A percentile compares a stretch with the other conserved stretches of the same genome.
Conservation (phyloP, 192 early-diverging fungal species). For the Lunasporangiospora selenospora region DNA sequence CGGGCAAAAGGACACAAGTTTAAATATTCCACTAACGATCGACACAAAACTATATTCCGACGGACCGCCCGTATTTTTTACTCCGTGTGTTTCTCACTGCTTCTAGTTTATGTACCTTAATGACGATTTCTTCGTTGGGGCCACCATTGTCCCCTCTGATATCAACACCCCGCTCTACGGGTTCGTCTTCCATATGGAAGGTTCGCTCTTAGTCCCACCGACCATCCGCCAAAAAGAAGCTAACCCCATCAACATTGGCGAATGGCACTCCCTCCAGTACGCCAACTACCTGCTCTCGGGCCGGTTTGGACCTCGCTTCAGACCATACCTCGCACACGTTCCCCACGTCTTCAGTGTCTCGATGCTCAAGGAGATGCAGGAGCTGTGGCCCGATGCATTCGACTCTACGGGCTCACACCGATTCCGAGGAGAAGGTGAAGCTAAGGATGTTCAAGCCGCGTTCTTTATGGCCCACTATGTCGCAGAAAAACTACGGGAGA, state of each 20-base stretch:
- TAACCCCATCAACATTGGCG: conserved; percentile 26
- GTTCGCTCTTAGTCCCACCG: conserved; percentile 22
- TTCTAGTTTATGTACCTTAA: conserved; percentile 52
- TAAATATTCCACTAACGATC: no score
- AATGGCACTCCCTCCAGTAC: conserved; percentile 49
- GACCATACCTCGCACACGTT: conserved; percentile 47
- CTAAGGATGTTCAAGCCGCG: conserved; percentile 31
- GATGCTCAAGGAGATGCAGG: conserved; percentile 43
- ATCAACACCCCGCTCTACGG: conserved; percentile 51
- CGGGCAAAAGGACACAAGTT: no score
- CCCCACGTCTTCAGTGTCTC: conserved; percentile 43
- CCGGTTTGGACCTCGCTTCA: conserved; percentile 47
- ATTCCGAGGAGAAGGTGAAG: conserved; percentile 46
- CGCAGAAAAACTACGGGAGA: conserved; percentile 48
- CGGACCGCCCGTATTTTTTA: no score
- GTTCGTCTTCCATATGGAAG: conserved; percentile 47
- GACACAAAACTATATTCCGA: no score
- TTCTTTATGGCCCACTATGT: conserved; percentile 53
- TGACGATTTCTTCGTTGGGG: conserved; percentile 49
- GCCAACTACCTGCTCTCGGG: conserved; percentile 46
- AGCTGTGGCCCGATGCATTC: conserved; percentile 42
- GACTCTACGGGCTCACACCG: conserved; percentile 34
- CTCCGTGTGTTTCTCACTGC: no score
- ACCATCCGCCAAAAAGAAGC: conserved; percentile 13
- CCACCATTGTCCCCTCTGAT: conserved; percentile 30